phyloP scores from a whole-genome alignment of 805 yeast species.

The Candida manassasensis region DNA sequence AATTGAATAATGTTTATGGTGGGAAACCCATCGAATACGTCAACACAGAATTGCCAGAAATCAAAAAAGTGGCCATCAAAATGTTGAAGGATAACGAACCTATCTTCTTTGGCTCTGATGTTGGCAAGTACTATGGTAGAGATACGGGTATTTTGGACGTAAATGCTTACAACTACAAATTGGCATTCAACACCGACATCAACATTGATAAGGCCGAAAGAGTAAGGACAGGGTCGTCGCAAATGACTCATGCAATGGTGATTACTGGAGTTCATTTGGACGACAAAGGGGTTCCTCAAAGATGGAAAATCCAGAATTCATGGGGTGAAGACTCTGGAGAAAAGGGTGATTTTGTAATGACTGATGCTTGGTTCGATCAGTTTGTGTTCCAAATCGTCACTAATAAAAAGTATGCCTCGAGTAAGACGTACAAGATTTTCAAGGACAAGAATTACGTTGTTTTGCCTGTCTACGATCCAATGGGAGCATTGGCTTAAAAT shows the following conservation, averaged over 20 bases:
- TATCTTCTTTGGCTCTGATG: conserved; percentile 84
- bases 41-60: conserved; percentile 55
- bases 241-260: conserved; percentile 90
- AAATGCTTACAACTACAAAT: conserved; percentile 60
- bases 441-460: conserved; percentile 26
- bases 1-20: conserved; percentile 67
- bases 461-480: conserved; percentile 40
- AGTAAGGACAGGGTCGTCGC: conserved; percentile 62
- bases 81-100: conserved; percentile 72
- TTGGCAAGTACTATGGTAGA: conserved; percentile 70
- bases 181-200: conserved; percentile 49
- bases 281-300: conserved; percentile 34
- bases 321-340: conserved; percentile 41
- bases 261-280: conserved; percentile 78
- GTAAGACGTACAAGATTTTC: conserved; percentile 32
- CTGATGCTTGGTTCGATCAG: conserved; percentile 42
- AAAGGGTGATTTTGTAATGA: conserved; percentile 40
- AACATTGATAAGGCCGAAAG: conserved; percentile 61
- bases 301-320: conserved; percentile 44
- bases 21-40: conserved; percentile 70
- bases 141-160: conserved; percentile 69
- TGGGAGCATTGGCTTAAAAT: conserved; percentile 38
- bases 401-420: conserved; percentile 31
- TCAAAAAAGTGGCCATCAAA: conserved; percentile 59
- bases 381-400: conserved; percentile 41